Evolutionary conservation across 2,329 filamentous ascomycete genomes (phyloP), one percentile per base, ranked within the genome.

Genomic region (Clarireedia paspali): DNA sequence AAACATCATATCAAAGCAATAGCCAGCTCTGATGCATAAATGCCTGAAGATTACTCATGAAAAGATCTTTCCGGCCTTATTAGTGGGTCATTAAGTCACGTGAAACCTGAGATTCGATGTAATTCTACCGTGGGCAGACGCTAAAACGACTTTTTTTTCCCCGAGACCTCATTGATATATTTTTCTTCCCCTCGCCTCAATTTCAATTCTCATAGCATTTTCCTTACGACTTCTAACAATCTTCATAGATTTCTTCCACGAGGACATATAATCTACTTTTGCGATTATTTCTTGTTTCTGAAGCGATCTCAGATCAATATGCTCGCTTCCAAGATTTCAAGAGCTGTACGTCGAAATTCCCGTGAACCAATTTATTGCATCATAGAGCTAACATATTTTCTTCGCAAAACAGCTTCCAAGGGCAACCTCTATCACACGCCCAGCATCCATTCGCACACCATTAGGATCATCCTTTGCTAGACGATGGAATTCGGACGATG

Each of bases 381-480:
- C 52, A 61, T 62, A 70, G 61, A 70, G 42, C 42, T 56, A 39
- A 56, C 17, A 23, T 40, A 23, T 56, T 17, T 47, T 56, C 53
- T 59, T 42, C 26, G 47, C 51, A 20, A 42, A 47, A 71, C 64
- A 91, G 88, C 82, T 95, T 75, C 89, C 90, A 71, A 84, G 90
- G 80, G 85, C 88, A 72, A 77, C 81, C 69, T 75, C 82, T 71
- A 77, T 85, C 72, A 77, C 84, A 71, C 86, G 87, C 74, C 79
- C 84, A 69, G 79, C 84, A 67, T 77, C 81, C 59, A 75, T 84
- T 72, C 85, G 85, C 76, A 82, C 86, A 67, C 84, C 89, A 63
- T 74, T 89, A 68, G 80, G 80, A 64, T 83, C 88, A 63, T 83
- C 83, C 68, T 89, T 92, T 72, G 83, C 86, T 70, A 81, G 88